phyloP scores from a whole-genome alignment of 305 asterid genomes.

The Stenogyne calaminthoides region DNA sequence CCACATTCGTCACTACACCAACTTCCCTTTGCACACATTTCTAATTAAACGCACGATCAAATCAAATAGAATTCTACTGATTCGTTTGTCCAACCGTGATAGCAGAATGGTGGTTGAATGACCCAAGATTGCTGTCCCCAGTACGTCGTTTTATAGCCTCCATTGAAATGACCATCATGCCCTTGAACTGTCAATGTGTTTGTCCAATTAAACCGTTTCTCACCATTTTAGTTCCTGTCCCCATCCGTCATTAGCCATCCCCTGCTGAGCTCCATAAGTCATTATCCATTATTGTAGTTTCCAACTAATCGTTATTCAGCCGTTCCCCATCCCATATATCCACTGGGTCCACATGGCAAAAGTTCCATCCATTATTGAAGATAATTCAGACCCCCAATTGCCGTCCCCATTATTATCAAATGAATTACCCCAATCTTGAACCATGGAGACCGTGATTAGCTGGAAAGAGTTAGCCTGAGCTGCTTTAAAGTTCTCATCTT shows the following conservation, averaged over 20 bases:
- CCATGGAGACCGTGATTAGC: conserved; percentile 35
- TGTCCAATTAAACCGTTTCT: conserved; percentile 23
- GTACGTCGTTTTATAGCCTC: background rate
- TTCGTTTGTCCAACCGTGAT: conserved; percentile 35
- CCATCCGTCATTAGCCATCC: background rate
- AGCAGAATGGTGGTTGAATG: conserved; percentile 22
- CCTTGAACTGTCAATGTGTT: conserved; percentile 31
- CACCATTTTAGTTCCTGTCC: conserved; percentile 17
- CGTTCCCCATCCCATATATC: conserved; percentile 36
- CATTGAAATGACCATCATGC: conserved; percentile 15
- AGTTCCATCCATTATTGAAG: conserved; percentile 14
- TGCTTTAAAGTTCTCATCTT: conserved; percentile 40
- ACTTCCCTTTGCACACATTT: background rate
- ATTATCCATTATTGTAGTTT: conserved; percentile 28
- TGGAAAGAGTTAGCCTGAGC: conserved; percentile 29
- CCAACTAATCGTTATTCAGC: conserved; percentile 39
- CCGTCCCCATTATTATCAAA: conserved; percentile 34
- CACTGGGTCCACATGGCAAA: conserved; percentile 26
- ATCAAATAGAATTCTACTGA: conserved; percentile 24
- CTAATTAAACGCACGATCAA: background rate
- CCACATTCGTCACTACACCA: conserved; percentile 10
- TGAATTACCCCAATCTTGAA: conserved; percentile 24
- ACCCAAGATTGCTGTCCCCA: conserved; percentile 22
- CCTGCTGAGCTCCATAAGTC: conserved; percentile 15
- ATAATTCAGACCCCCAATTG: conserved; percentile 35